Base-by-base conservation (phyloP, 2,329 filamentous ascomycete species). In the Alternaria rosae region DNA sequence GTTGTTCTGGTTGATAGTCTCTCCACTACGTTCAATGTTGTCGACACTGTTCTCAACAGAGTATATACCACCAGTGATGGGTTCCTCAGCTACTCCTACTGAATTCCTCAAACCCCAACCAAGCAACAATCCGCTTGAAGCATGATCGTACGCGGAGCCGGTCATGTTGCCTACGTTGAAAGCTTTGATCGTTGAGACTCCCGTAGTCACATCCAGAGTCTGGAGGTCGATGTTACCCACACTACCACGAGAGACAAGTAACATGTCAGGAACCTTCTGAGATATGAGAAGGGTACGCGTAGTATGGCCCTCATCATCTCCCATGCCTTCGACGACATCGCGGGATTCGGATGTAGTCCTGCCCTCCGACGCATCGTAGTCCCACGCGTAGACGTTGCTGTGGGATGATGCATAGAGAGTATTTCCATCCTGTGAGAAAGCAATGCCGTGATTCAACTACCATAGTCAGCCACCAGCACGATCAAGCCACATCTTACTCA, bases 51-150 rank as follows among this genome's bases (percentile, higher is more conserved):
- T 93, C 77, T 93, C 91, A 8, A 93, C 89, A 17, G 79, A 80
- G 69, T 81, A 87, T 38, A 87, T 83, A 59, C 80, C 82, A 26
- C 84, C 84, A 23, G 77, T 82, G 17, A 70, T 66, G 7, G 84
- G 84, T 52, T 92, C 83, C 76, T 91, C 89, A n/a, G 82, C 88
- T 5, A 93, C 79, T 10, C 90, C 91, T 5, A 92, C 90, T 1
- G 89, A 88, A 75, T 93, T 93, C 38, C 90, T 84, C 54, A 93
- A 81, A 11, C 91, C 91, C 90, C 90, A 93, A 15, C 89, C 86
- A 67, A 77, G 79, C 67, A 83, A 74, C 13, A 82, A 60, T 8
- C 85, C 85, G 35, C 84, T 82, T 48, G 83, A 88, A 66, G 86
- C 78, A 70, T 81, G 85, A 58, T 83, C 78, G 61, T 85, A 85